Evolutionary conservation across 169 alveolate genomes (phyloP).

Genomic region (Plasmodium malariae): DNA sequence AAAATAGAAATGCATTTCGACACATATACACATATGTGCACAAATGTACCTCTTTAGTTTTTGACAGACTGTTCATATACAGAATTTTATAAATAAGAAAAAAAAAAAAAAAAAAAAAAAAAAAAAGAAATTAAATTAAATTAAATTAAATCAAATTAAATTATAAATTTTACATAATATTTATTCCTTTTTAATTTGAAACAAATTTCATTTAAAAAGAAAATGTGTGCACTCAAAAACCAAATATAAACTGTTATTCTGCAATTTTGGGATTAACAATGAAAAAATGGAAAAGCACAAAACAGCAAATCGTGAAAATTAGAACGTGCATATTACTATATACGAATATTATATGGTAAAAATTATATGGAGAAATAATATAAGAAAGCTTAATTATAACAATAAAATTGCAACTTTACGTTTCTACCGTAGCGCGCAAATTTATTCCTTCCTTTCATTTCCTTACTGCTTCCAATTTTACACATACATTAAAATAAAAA

Average conservation of each 20-base stretch:
- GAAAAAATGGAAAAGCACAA: not conserved
- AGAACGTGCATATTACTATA: too few relatives aligned
- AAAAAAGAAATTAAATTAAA: too few relatives aligned
- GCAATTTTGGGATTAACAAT: not conserved
- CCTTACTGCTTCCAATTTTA: too few relatives aligned
- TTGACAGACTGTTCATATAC: not conserved
- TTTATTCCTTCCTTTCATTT: not conserved
- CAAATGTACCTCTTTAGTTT: not conserved
- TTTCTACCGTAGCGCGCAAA: too few relatives aligned
- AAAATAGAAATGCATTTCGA: not conserved
- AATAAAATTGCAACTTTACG: too few relatives aligned
- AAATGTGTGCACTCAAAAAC: not conserved
- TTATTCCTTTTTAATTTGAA: not conserved
- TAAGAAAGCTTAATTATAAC: too few relatives aligned
- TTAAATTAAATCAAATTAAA: slow-evolving; percentile 11
- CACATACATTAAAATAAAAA: too few relatives aligned
- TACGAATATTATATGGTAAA: too few relatives aligned
- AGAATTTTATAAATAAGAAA: not conserved
- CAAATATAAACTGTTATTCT: not conserved
- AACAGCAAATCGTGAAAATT: too few relatives aligned
- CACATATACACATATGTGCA: not conserved
- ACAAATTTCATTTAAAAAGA: not conserved
- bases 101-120: not conserved
- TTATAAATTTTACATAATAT: not conserved
- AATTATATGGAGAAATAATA: too few relatives aligned